Evolutionary conservation across 2,329 filamentous ascomycete genomes (phyloP), one percentile per base, ranked within the genome.

Genomic region (Trichoderma aggressivum): DNA sequence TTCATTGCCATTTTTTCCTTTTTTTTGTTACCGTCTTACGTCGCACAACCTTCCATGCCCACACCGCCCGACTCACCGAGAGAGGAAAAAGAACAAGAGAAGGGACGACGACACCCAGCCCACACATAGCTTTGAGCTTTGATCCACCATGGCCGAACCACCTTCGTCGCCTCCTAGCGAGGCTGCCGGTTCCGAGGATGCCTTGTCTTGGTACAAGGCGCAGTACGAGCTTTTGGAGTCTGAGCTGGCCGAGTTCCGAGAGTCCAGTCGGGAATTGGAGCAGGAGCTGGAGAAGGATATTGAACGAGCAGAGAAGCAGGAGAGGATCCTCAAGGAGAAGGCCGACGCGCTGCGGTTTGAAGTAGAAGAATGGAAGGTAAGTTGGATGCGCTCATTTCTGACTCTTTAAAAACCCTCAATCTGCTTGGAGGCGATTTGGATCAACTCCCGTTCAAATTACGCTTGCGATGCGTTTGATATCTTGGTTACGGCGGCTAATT

Each of bases 341-440:
- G 92, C 93, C 1, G 95, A 98, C 81, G 88, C 86, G 47, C 82
- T 97, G 74, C 89, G 88, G 63, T 99, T 94, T 78, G 94, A 98
- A 81, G 94, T 96, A 0, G 94, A 98, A 71, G 96, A 99, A 83
- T 99, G 96, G 96, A 98, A 98, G 90, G 94, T 95, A 84, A 81
- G 88, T 36, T 21, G 76, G n/a, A 30, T 30, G n/a, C 26, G 58
- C 58, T 14, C 32, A 30, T 65, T 64, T 28, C n/a, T n/a, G n/a
- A n/a, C n/a, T n/a, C 5, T 39, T 21, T 39, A 3, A 24, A 43
- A n/a, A 16, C 21, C 16, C 21, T 58, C 53, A 39, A 7, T 34
- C 32, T 32, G 16, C 26, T 66, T 56, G 32, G 3, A 28, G 16
- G 50, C 50, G 32, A 43, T 12, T 43, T 21, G 39, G 7, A 36